Base-by-base conservation (phyloP, 495 filamentous ascomycete genomes). In the Viridothelium virens region DNA sequence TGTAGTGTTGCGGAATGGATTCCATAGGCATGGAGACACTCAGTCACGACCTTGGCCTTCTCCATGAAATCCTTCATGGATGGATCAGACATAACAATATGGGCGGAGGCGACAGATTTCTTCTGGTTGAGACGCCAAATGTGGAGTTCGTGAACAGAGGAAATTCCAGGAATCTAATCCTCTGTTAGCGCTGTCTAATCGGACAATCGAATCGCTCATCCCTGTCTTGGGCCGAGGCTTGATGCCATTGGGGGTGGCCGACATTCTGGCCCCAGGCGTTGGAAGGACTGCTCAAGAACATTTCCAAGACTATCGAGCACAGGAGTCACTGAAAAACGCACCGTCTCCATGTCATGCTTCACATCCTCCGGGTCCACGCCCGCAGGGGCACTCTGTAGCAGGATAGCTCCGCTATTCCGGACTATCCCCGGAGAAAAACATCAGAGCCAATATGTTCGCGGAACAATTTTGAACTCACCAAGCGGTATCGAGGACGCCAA, bases 1-100 rank as follows among this genome's bases (percentile, higher is more conserved):
- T 83, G 81, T 48, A 84, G 64, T 14, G 82, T 83, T 2, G 70
- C 74, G n/a, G 78, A 80, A 70, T 84, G 79, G 18, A 84, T 78
- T 3, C 82, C 82, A 68, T 83, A 84, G 5, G 78, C 78, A 72
- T 81, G 79, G 47, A 84, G 77, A 67, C 81, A 83, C 62, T 83
- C 77, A 14, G 74, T 76, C 33, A 83, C 77, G 3, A 71, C 76
- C 59, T 75, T 74, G 11, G 77, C 78, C 1, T 78, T 71, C 64
- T 75, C 69, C 61, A 77, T 69, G 65, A 82, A 83, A 9, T 68
- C 64, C 9, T 69, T 63, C 9, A 82, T 68, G 0, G 73, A 73
- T 7, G 73, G 70, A n/a, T 80, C 77, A 6, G 72, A 70, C 0
- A 83, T 71, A 0, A 78, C 74, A n/a, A 83, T 68, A 61, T 83